Percentiles rank a stretch among this genome's conserved stretches.
Evolutionary conservation across 2,329 filamentous ascomycete genomes (phyloP).

Genomic region (Penicillium sp.): DNA sequence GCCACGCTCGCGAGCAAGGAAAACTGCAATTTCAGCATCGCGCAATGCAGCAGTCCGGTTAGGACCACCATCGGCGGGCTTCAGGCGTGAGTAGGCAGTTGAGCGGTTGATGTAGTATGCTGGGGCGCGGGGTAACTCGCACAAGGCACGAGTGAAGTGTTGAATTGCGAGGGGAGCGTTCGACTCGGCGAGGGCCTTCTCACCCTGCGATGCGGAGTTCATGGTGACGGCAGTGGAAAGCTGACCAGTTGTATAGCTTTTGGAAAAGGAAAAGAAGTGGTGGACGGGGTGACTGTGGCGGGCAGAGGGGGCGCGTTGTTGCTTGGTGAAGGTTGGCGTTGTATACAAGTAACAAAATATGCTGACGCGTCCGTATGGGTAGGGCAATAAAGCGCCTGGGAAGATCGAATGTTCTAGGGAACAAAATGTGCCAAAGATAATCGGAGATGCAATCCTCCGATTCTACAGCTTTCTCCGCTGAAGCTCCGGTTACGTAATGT

Average conservation of each 20-base stretch:
- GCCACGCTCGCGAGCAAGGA: slow-evolving; percentile 64
- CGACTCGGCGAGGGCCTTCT: slow-evolving; percentile 60
- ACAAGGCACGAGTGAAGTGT: slow-evolving; percentile 67
- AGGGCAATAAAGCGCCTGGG: background rate
- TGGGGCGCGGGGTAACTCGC: slow-evolving; percentile 64
- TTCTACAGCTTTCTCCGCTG: slow-evolving; percentile 9
- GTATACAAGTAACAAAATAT: background rate
- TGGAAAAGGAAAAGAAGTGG: background rate
- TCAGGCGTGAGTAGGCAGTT: slow-evolving; percentile 70
- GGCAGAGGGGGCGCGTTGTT: background rate
- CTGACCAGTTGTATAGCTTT: background rate
- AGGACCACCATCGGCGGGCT: slow-evolving; percentile 49
- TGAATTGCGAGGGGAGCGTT: slow-evolving; percentile 69
- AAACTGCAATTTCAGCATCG: slow-evolving; percentile 68
- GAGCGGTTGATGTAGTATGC: slow-evolving; percentile 81
- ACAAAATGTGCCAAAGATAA: background rate
- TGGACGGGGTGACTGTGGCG: background rate
- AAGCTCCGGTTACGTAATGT: slow-evolving; percentile 8
- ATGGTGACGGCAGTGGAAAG: slow-evolving; percentile 33
- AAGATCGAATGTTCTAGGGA: background rate
- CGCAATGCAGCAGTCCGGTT: slow-evolving; percentile 56
- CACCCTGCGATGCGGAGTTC: slow-evolving; percentile 58
- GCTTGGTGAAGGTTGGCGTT: background rate
- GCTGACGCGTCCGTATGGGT: background rate
- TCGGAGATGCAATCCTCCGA: background rate